Evolutionary conservation across 2,329 filamentous ascomycete species (phyloP), one percentile per base, ranked within the genome.

Genomic region (Westerdykella aurantiaca): DNA sequence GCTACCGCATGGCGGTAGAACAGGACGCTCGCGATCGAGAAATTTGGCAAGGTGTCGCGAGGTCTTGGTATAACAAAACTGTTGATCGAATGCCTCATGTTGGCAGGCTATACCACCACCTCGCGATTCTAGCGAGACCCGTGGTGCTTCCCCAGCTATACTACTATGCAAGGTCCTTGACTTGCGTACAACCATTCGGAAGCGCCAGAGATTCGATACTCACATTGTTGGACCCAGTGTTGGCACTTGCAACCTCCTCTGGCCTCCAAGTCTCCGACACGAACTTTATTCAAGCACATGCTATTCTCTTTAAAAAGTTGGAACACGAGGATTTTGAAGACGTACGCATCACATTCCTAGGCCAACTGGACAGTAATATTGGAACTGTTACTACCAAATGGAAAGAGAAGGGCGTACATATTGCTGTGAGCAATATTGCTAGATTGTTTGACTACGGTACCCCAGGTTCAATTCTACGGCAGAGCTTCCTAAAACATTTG

Each of bases 1-100:
- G 90, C 16, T 96, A 94, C 56, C 75, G 84, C 0, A 96, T 96
- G 89, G 88, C 89, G 0, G 89, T 96, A 37, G 90, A 96, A 62
- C 86, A 95, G 21, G 84, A 93, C 49, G 75, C 86, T 16, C 69
- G 78, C 2, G 85, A 91, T 43, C 73, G 86, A 1, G 87, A 95
- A 39, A 79, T 82, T 0, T 97, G 91, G 91, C 86, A 85, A 0
- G 77, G 78, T 0, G 86, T 95, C 0, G 85, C 86, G 0, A 73
- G 83, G 0, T 82, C 84, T 34, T 97, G 91, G 93, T 96, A 94
- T 52, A 82, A 79, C 2, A 85, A 85, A 53, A 87, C 88, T 0
- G 86, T 86, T 0, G 85, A 95, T 52, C 83, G 82, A 22, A 80
- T 81, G 0, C 88, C 90, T 0, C 78, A 77, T 0, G 82, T 85